A percentile compares a stretch with the other conserved stretches of the same genome.
phyloP scores from a whole-genome alignment of 2,329 filamentous ascomycete species.

The Tolypocladium sp. region DNA sequence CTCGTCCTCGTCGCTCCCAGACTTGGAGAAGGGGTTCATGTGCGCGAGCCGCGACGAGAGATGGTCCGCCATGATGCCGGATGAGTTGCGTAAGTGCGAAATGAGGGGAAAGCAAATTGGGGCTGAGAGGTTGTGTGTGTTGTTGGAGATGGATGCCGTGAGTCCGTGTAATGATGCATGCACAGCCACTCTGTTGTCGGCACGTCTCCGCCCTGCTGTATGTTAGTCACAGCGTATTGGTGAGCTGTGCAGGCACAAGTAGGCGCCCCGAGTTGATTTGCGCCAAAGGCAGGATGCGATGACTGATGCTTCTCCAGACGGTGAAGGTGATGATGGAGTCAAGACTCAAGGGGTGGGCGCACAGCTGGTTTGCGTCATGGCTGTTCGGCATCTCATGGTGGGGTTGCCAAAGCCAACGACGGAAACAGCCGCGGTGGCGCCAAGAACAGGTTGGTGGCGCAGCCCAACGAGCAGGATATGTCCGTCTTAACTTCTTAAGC shows the following conservation, averaged over 20 bases:
- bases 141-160: not conserved
- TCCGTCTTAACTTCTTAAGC: too few relatives aligned
- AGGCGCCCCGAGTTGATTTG: not conserved
- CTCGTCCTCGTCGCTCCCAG: conserved; percentile 19
- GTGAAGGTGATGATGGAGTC: not conserved
- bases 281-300: not conserved
- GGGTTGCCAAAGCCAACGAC: not conserved
- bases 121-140: too few relatives aligned
- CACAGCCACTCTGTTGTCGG: not conserved
- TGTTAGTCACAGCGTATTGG: not conserved
- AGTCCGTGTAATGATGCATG: not conserved
- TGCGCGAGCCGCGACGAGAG: conserved; percentile 16
- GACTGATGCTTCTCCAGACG: not conserved
- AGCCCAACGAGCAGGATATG: too few relatives aligned
- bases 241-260: not conserved
- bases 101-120: not conserved
- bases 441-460: not conserved
- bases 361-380: not conserved
- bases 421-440: not conserved
- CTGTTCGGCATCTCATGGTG: not conserved
- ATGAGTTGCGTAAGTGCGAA: not conserved
- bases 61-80: conserved; percentile 13
- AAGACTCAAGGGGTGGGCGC: not conserved
- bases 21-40: conserved; percentile 21
- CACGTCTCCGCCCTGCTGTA: not conserved